Evolutionary conservation across 495 filamentous ascomycete species (phyloP).

Genomic region (Penicillium bialowiezense): DNA sequence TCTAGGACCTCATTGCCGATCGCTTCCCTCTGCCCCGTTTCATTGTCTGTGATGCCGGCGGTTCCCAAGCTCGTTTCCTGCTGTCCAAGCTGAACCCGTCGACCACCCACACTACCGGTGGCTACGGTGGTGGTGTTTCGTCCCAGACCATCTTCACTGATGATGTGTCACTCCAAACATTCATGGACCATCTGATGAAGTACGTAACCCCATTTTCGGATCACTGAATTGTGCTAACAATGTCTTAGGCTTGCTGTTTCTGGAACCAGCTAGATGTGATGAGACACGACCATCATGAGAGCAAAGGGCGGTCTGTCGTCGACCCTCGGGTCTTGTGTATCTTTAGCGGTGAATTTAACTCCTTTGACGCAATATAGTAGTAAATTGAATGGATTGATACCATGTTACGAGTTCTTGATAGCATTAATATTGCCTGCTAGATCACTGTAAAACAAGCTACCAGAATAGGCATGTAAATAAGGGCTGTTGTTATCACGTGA

Average conservation of each 20-base stretch:
- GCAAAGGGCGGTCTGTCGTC: slow-evolving; percentile 36
- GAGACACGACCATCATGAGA: slow-evolving; percentile 32
- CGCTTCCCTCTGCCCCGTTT: slow-evolving; percentile 97
- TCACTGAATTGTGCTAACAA: slow-evolving; percentile 28
- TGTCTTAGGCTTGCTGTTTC: slow-evolving; percentile 57
- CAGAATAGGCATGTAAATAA: no score
- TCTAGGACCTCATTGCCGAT: slow-evolving; percentile 93
- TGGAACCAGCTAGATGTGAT: slow-evolving; percentile 53
- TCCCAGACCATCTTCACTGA: slow-evolving; percentile 99
- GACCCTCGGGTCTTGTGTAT: slow-evolving; percentile 44
- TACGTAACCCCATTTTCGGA: slow-evolving; percentile 44
- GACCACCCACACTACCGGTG: slow-evolving; percentile 92
- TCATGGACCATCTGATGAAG: slow-evolving; percentile 99
- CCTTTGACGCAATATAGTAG: slow-evolving; percentile 36
- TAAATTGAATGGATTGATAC: slow-evolving; percentile 37
- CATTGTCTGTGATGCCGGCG: slow-evolving; percentile 97
- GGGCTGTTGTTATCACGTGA: slow-evolving; percentile 27
- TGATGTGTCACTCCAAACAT: slow-evolving; percentile 96
- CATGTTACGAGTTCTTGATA: no score
- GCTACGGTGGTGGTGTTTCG: slow-evolving; percentile 86
- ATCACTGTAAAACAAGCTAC: no score
- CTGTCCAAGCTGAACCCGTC: slow-evolving; percentile 97
- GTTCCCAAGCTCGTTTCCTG: slow-evolving; percentile 96
- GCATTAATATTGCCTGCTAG: no score
- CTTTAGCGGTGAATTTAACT: slow-evolving; percentile 46